Conservation (phyloP, 306 rosid genomes). For the Cercis canadensis region DNA sequence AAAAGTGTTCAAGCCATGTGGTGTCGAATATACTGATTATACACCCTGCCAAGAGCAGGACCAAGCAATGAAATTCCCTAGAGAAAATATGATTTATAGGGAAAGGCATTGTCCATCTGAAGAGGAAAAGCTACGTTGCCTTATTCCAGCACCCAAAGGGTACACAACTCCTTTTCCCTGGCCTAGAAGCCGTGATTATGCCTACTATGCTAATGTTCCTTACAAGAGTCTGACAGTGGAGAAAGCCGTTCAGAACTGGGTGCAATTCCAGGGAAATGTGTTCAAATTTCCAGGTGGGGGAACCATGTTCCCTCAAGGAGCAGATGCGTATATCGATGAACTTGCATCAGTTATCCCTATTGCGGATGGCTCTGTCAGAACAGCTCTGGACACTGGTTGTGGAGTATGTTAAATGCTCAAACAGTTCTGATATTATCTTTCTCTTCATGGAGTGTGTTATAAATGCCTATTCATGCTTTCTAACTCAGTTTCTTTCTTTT, state of each 20-base stretch:
- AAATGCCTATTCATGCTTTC: slow-evolving; percentile 16
- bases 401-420: slow-evolving; percentile 66
- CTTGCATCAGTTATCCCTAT: slow-evolving; percentile 84
- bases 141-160: slow-evolving; percentile 89
- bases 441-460: slow-evolving; percentile 8
- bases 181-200: slow-evolving; percentile 93
- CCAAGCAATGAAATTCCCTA: slow-evolving; percentile 89
- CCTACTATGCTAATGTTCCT: slow-evolving; percentile 87
- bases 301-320: slow-evolving; percentile 94
- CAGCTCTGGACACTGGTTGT: slow-evolving; percentile 87
- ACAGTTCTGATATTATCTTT: not conserved
- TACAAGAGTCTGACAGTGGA: slow-evolving; percentile 92
- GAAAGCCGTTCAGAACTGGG: slow-evolving; percentile 95
- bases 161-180: slow-evolving; percentile 91
- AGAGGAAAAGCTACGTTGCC: slow-evolving; percentile 73
- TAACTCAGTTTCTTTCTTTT: slow-evolving; percentile 1
- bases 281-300: slow-evolving; percentile 89
- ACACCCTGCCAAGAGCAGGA: slow-evolving; percentile 88
- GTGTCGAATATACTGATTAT: slow-evolving; percentile 64
- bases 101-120: slow-evolving; percentile 86
- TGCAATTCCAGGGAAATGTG: slow-evolving; percentile 87
- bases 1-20: slow-evolving; percentile 59
- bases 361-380: slow-evolving; percentile 77
- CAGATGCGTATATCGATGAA: slow-evolving; percentile 82
- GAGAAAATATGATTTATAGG: slow-evolving; percentile 77